Evolutionary conservation across 148 eudicot genomes (phyloP), one percentile per base, ranked within the genome.

Genomic region (Salicornia ramosissima): DNA sequence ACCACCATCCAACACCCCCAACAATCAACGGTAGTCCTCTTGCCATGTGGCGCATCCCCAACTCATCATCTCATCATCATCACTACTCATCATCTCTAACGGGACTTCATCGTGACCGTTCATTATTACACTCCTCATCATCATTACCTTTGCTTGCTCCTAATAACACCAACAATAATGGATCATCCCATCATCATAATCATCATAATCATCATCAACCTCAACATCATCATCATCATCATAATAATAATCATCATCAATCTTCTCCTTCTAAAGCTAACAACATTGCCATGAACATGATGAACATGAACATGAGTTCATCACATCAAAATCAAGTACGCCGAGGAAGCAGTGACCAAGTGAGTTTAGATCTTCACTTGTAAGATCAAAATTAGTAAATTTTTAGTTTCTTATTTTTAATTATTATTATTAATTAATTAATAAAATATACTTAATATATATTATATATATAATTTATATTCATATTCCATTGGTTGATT

Each of bases 341-440:
- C 43, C 85, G 57, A 59, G 70, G 65, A 46, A 72, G 45, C 79
- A 88, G 64, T 70, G 91, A 87, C 54, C 88, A 87, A 61, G 96
- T 94, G 88, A 94, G 99, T 88, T 87, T 94, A 79, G 99, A 94
- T 85, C 90, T 94, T 81, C 96, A 83, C 86, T 79, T 93, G 84
- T 93, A 82, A 80, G n/a, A n/a, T n/a, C n/a, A n/a, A 36, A 36
- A 8, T 8, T 65, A 39, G 14, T 28, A 16, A 18, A 49, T 31
- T 21, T 14, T 60, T 11, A 14, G 13, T 31, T 63, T 71, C 25
- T 2, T 26, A 10, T 58, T 28, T 71, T 36, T 2, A 43, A 10
- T 58, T 28, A 3, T 36, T 36, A 36, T 36, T 36, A 36, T n/a
- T n/a, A n/a, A n/a, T n/a, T n/a, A n/a, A n/a, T n/a, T n/a, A n/a